phyloP scores from a whole-genome alignment of 345 rosid genomes.

The Euphorbia lathyris region DNA sequence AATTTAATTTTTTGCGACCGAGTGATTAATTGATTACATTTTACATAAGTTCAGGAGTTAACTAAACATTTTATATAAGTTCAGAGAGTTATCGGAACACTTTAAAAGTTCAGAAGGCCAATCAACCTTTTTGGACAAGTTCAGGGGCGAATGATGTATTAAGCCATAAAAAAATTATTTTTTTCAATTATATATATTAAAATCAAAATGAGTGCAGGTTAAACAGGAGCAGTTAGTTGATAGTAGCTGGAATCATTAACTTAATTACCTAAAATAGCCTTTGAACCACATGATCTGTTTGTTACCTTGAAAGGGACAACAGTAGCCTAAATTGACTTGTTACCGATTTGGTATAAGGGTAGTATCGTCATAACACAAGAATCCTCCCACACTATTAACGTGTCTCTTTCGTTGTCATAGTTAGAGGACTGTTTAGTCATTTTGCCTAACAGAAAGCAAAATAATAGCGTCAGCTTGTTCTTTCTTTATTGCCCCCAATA shows the following conservation, averaged over 20 bases:
- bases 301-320: constrained; percentile 7
- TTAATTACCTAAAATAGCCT: constrained; percentile 3
- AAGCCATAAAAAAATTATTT: no score
- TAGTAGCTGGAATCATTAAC: not conserved
- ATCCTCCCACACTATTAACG: not conserved
- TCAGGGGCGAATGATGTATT: no score
- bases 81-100: no score
- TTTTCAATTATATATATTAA: no score
- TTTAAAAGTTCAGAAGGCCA: no score
- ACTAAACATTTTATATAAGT: no score
- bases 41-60: no score
- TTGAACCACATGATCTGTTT: constrained; percentile 1
- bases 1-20: no score
- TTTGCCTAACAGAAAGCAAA: not conserved
- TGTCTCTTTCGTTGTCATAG: not conserved
- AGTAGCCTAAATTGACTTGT: not conserved
- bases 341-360: not conserved
- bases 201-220: not conserved
- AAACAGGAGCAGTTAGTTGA: not conserved
- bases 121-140: no score
- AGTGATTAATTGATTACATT: no score
- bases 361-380: not conserved
- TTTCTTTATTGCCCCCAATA: not conserved
- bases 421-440: constrained; percentile 19
- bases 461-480: not conserved